A percentile compares a stretch with the other conserved stretches of the same genome.
Evolutionary conservation across 2,329 filamentous ascomycete genomes (phyloP).

Genomic region (Rhinocladiella similis): DNA sequence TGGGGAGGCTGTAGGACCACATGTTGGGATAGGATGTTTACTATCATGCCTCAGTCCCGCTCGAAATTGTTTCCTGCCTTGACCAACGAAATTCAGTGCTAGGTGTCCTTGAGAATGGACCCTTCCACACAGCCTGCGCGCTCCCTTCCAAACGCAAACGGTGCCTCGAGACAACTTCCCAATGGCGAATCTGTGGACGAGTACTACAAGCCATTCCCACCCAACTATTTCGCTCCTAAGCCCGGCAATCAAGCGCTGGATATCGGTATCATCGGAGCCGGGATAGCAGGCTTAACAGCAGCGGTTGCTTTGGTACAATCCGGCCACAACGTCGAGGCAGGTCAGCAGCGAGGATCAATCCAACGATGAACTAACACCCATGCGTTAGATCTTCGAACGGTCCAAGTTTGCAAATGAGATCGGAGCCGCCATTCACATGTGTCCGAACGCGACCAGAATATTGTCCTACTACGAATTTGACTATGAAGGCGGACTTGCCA

Average conservation of each 20-base stretch:
- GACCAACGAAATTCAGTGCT: no score
- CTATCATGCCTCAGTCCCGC: background rate
- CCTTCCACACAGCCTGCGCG: no score
- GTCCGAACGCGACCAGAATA: constrained; percentile 33
- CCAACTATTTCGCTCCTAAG: constrained; percentile 18
- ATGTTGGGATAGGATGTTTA: no score
- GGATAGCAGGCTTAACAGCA: constrained; percentile 34
- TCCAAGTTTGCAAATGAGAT: constrained; percentile 33
- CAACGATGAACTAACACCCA: no score
- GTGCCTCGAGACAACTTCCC: no score
- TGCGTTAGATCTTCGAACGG: constrained; percentile 31
- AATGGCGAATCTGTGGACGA: constrained; percentile 7
- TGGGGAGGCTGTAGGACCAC: no score
- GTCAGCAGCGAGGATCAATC: background rate
- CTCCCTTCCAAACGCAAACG: no score
- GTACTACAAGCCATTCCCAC: constrained; percentile 13
- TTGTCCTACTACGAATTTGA: constrained; percentile 30
- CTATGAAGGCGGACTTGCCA: constrained; percentile 8
- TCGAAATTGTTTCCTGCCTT: no score
- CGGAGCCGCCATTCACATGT: constrained; percentile 34
- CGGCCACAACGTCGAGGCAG: constrained; percentile 35
- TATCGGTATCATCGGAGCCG: constrained; percentile 32
- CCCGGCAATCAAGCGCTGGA: constrained; percentile 8
- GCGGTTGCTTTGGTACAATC: constrained; percentile 34
- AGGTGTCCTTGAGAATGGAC: no score